Base-by-base conservation (phyloP, 2,329 filamentous ascomycete species). In the Beauveria asiatica region DNA sequence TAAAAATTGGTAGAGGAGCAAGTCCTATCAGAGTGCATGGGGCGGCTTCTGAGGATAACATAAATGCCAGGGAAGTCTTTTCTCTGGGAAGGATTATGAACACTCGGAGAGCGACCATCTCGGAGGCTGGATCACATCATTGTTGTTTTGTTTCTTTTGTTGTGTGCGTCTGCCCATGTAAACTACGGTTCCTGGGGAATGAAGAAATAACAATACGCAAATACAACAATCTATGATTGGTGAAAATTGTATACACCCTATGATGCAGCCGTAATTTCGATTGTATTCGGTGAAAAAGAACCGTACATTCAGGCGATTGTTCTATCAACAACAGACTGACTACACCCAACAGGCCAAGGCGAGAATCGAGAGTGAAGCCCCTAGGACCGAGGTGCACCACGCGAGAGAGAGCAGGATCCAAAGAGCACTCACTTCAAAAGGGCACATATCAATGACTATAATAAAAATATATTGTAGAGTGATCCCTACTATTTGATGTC, bases 111-210 rank as follows among this genome's bases (percentile, higher is more conserved):
- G 46, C 21, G 9, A 17, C 13, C 10, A 30, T 52, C 21, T 16
- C 16, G 9, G 37, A 10, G 50, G 27, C 30, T 3, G 8, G 25
- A 52, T 57, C n/a, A 30, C 42, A 55, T 52, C 50, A 54, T 44
- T 54, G 42, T 48, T 23, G 55, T 55, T 21, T 19, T 30, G n/a
- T 58, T 58, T 58, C 50, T 27, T 59, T 53, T 61, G 54, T 58
- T 49, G 13, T 50, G 30, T 21, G 44, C 21, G 21, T 50, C 21
- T 30, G 58, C 58, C 51, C 51, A 41, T 60, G 51, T 60, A 60
- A 60, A 60, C 58, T 60, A 60, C 44, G 51, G 58, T 55, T 48
- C 58, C 21, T 48, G 44, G 58, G 33, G 25, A 49, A 33, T 49
- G 50, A 23, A 59, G 19, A 45, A 33, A 51, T 16, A 16, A 3